Conservation (phyloP, 176 grass and related monocot genomes). For the Otatea glauca region DNA sequence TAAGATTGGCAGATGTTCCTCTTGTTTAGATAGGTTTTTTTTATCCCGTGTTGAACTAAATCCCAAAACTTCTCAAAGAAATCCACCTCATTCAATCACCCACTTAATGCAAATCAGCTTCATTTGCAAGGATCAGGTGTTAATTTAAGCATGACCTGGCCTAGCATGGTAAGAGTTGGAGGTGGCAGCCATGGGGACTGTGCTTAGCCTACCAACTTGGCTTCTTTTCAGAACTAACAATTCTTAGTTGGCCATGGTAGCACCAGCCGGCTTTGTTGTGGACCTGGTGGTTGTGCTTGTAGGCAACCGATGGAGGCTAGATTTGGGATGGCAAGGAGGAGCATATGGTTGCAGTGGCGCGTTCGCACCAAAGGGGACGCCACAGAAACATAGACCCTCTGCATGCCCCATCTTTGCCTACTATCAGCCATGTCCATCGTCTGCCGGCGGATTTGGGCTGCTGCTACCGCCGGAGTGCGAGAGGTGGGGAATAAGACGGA, state of each 20-base stretch:
- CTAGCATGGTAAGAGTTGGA: not conserved
- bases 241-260: not conserved
- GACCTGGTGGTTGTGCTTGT: not conserved
- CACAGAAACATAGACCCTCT: not conserved
- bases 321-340: not conserved
- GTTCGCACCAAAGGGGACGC: not conserved
- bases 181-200: not conserved
- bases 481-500: too few species aligned
- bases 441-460: too few species aligned
- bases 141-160: not conserved
- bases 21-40: not conserved
- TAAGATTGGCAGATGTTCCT: not conserved
- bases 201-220: not conserved
- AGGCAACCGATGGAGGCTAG: not conserved
- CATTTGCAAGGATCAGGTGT: not conserved
- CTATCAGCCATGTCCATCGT: not conserved
- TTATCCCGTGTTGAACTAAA: not conserved
- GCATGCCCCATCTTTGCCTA: not conserved
- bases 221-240: not conserved
- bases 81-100: not conserved
- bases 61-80: not conserved
- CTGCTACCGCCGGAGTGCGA: too few species aligned
- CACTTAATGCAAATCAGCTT: not conserved
- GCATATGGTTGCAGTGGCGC: not conserved
- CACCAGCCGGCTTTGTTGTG: not conserved